Evolutionary conservation across 78 protist species (phyloP).

Genomic region (Dictyostelium purpureum): DNA sequence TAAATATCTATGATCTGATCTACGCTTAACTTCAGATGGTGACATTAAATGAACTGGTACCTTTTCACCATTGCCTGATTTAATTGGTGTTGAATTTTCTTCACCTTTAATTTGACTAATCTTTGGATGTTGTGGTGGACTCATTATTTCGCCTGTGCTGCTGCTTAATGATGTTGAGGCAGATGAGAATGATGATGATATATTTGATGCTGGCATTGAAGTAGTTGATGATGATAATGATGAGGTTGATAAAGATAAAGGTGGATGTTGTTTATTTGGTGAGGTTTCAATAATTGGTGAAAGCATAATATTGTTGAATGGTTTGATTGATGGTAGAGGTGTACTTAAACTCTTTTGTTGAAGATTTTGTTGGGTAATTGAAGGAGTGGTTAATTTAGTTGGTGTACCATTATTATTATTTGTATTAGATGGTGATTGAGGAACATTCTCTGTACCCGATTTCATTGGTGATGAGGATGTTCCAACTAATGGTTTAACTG

Average conservation of each 20-base stretch:
- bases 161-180: not conserved
- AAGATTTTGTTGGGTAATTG: no score
- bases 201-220: not conserved
- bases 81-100: not conserved
- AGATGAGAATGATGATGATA: not conserved
- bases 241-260: not conserved
- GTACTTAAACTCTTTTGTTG: no score
- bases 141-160: not conserved
- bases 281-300: no score
- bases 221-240: not conserved
- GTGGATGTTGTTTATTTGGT: no score
- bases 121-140: conserved; percentile 1
- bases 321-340: no score
- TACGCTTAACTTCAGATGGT: conserved; percentile 4
- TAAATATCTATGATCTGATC: not conserved
- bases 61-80: not conserved
- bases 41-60: not conserved
- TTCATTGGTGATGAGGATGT: not conserved
- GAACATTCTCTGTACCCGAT: not conserved
- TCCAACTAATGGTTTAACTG: not conserved
- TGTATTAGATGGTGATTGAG: not conserved
- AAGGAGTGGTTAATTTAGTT: no score
- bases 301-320: no score
- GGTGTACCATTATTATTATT: no score
- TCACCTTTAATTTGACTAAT: not conserved